Evolutionary conservation across 2,329 filamentous ascomycete genomes (phyloP).

Genomic region (Septoria linicola): DNA sequence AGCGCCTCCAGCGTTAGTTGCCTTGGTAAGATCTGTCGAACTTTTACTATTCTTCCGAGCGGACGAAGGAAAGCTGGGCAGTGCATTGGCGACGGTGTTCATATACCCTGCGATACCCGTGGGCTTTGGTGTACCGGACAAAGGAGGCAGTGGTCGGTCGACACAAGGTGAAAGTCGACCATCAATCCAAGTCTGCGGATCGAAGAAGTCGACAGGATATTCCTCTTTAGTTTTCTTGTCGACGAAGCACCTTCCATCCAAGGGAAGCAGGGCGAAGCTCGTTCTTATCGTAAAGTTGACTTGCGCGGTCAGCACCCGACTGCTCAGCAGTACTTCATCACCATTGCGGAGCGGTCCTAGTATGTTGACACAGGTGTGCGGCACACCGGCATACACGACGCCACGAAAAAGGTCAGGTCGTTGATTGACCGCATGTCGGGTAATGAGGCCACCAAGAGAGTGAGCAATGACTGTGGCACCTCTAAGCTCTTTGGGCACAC

Average conservation of each 20-base stretch:
- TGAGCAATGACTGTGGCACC: constrained; percentile 84
- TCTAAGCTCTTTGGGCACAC: constrained; percentile 51
- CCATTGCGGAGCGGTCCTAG: constrained; percentile 85
- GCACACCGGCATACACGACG: constrained; percentile 80
- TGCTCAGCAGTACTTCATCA: constrained; percentile 87
- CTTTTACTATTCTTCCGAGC: constrained; percentile 31
- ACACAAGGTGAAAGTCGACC: constrained; percentile 77
- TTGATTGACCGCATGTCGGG: constrained; percentile 81
- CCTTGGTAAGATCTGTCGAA: constrained; percentile 16
- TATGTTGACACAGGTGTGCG: constrained; percentile 86
- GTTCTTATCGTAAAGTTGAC: constrained; percentile 92
- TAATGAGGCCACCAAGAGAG: constrained; percentile 83
- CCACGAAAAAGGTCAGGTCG: constrained; percentile 82
- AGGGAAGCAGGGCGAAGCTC: constrained; percentile 78
- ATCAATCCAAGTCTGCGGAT: constrained; percentile 74
- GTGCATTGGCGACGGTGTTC: constrained; percentile 48
- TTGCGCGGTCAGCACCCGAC: constrained; percentile 83
- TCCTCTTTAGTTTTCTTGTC: constrained; percentile 77
- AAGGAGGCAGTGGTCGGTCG: constrained; percentile 62
- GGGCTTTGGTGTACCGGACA: constrained; percentile 36
- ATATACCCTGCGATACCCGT: constrained; percentile 48
- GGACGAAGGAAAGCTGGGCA: constrained; percentile 36
- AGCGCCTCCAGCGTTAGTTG: constrained; percentile 28
- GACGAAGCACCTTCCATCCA: constrained; percentile 84
- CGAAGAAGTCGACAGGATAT: constrained; percentile 81